Base-by-base conservation (phyloP, 2,329 filamentous ascomycete species). In the Ceratocystis diversiconidia region DNA sequence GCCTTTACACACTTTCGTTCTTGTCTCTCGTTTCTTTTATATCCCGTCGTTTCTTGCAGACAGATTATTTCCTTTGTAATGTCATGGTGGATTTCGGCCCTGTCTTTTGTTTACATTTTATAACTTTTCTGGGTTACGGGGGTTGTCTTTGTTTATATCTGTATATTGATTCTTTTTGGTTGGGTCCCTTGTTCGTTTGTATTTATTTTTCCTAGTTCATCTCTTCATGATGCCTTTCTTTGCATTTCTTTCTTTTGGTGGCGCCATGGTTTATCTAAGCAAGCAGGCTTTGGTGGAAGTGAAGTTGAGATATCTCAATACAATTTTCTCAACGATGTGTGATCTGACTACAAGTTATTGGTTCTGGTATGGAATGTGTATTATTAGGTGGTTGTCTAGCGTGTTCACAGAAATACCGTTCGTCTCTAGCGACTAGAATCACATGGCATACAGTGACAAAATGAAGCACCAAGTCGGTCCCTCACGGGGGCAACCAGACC, bases 51-150 rank as follows among this genome's bases (percentile, higher is more conserved):
- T 62, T 66, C 32, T 36, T 62, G 30, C 61, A 10, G 60, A 46
- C 50, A 60, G 59, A 44, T 61, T 61, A 22, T 66, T 25, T 66
- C 46, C 36, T 57, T 41, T 62, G 19, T 66, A 63, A 28, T 61
- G 63, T 66, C 55, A 60, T 60, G 59, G 32, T 32, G 22, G 60
- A 25, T 43, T 48, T 44, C 5, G 50, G 8, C 46, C 43, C 5
- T 63, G 15, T 55, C 44, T 46, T 57, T 28, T 12, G 5, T 41
- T 63, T 17, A 25, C 19, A 41, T 62, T 30, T 46, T 17, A 46
- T 19, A 62, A 28, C 61, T 10, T 65, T 55, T n/a, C 28, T 48
- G 19, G 19, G 48, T 10, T 52, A 52, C 25, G 48, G 48, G 19
- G 48, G 48, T 17, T 52, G 36, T 28, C 19, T 52, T 12, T 22